Percentiles rank a stretch among this genome's conserved stretches.
phyloP scores from a whole-genome alignment of 805 yeast genomes.

The Starmerella floricola region DNA sequence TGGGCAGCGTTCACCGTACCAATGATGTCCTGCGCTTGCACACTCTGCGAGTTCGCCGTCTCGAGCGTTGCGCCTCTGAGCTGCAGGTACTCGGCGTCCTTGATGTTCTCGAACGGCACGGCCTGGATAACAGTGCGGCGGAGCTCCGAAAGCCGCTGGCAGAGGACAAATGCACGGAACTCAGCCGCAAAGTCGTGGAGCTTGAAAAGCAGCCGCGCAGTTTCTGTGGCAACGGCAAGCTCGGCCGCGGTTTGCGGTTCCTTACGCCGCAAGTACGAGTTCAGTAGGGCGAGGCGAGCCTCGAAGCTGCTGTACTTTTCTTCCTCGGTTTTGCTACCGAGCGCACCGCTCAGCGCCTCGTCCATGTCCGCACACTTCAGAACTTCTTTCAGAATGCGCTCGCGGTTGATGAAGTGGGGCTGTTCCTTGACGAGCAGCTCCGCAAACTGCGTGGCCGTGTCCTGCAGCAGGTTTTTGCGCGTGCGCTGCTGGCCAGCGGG shows the following conservation, averaged over 20 bases:
- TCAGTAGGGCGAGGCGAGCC: slow-evolving; percentile 41
- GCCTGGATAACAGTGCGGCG: slow-evolving; percentile 69
- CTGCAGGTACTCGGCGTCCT: slow-evolving; percentile 60
- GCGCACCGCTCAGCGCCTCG: slow-evolving; percentile 3
- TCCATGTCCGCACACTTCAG: slow-evolving; percentile 58
- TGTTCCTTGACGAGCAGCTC: slow-evolving; percentile 57
- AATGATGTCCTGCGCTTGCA: neutral
- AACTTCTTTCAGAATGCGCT: slow-evolving; percentile 42
- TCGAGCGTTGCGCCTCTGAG: slow-evolving; percentile 75
- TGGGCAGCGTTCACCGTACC: slow-evolving; percentile 14
- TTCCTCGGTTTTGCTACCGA: too few relatives aligned
- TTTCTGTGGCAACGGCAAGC: slow-evolving; percentile 46
- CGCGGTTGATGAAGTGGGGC: slow-evolving; percentile 40
- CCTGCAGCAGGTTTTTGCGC: slow-evolving; percentile 66
- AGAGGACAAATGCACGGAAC: slow-evolving; percentile 61
- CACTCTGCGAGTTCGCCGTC: slow-evolving; percentile 36
- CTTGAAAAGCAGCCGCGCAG: slow-evolving; percentile 57
- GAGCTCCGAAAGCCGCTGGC: slow-evolving; percentile 49
- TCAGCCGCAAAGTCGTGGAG: slow-evolving; percentile 69
- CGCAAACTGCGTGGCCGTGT: slow-evolving; percentile 70
- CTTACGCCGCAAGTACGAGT: slow-evolving; percentile 46
- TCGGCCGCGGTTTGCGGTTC: slow-evolving; percentile 35
- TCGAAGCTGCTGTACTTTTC: slow-evolving; percentile 34
- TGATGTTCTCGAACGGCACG: slow-evolving; percentile 38
- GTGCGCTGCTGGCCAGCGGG: slow-evolving; percentile 63